Conservation (phyloP, 164 flowering plant species). For the Litsea cubeba region DNA sequence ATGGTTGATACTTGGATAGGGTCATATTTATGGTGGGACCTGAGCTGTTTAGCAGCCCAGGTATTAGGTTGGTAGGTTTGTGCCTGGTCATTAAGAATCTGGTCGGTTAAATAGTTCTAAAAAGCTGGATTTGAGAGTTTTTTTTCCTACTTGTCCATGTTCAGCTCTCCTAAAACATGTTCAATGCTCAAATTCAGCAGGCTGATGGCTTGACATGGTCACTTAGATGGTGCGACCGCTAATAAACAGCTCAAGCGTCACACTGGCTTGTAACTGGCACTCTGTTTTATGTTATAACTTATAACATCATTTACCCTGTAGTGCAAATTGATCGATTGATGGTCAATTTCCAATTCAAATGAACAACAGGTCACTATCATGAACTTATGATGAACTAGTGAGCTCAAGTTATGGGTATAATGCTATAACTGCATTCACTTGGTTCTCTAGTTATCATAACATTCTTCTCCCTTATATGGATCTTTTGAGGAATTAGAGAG, state of each 20-base stretch:
- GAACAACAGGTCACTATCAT: neutral
- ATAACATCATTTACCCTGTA: neutral
- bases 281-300: too few species aligned
- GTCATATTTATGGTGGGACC: neutral
- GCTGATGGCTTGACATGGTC: too few species aligned
- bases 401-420: neutral
- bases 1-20: neutral
- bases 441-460: neutral
- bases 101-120: too few species aligned
- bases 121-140: too few species aligned
- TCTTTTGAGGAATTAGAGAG: neutral
- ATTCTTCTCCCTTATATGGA: too few species aligned
- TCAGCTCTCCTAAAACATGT: too few species aligned
- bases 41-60: neutral
- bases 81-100: neutral
- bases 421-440: neutral
- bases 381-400: neutral
- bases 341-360: neutral
- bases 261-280: neutral
- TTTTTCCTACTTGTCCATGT: too few species aligned
- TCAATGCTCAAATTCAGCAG: too few species aligned
- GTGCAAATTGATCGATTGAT: neutral
- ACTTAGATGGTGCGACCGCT: neutral
- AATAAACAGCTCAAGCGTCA: neutral
- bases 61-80: neutral